A percentile compares a stretch with the other conserved stretches of the same genome.
phyloP scores from a whole-genome alignment of 768 basidiomycete genomes.

The Kwoniella botswanensis region DNA sequence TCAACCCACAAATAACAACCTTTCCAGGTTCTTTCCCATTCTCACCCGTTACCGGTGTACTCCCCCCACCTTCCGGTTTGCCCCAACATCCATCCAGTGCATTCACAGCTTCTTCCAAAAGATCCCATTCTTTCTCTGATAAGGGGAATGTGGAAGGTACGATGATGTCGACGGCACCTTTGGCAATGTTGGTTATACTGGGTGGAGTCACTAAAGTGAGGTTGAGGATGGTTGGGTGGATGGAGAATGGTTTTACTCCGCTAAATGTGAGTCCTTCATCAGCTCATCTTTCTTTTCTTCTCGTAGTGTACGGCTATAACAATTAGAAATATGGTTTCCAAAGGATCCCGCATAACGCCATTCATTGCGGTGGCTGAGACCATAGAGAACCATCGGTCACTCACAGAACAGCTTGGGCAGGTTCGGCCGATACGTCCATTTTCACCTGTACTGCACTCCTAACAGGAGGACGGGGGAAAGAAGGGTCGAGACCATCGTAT shows the following conservation, averaged over 20 bases:
- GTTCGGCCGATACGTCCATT: constrained; percentile 34
- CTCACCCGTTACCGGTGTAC: constrained; percentile 14
- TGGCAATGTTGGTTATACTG: constrained; percentile 40
- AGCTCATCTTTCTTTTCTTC: not conserved
- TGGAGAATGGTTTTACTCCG: constrained; percentile 41
- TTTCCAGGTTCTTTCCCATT: constrained; percentile 26
- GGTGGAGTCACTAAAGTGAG: constrained; percentile 36
- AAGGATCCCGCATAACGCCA: no score
- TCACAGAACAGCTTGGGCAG: constrained; percentile 30
- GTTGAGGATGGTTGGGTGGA: constrained; percentile 52
- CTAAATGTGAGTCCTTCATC: constrained; percentile 4
- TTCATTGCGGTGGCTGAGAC: no score
- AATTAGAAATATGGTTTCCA: not conserved
- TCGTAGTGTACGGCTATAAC: no score
- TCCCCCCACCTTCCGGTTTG: constrained; percentile 7
- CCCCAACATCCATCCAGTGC: constrained; percentile 34
- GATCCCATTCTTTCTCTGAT: constrained; percentile 44
- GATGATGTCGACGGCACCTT: constrained; percentile 48
- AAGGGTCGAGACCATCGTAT: constrained; percentile 22
- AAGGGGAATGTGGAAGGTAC: constrained; percentile 40
- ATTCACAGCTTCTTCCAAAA: constrained; percentile 44
- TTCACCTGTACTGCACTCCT: constrained; percentile 41
- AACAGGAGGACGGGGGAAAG: constrained; percentile 34
- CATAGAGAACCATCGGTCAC: not conserved
- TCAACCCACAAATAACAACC: constrained; percentile 46